Percentiles rank a stretch among this genome's conserved stretches.
These are phyloP conservation scores for Cyclostephanos invisitatus DNA, from an alignment of 108 stramenopile species.

Conservation along the genomic window DNA sequence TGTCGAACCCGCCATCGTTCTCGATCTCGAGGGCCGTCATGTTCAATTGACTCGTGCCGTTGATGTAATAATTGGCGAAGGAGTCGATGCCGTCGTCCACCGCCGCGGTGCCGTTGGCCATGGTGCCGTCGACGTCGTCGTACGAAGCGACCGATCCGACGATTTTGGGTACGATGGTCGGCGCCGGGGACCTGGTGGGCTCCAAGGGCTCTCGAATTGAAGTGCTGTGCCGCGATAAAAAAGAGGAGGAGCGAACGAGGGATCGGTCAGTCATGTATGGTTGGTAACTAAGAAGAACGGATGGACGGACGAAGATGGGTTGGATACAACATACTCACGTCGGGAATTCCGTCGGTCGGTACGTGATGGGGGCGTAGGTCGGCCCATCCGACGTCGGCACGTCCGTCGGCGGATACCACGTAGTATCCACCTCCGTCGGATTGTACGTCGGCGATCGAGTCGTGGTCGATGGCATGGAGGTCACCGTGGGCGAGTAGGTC, in stretches of 20 bases:
- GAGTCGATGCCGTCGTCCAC: not conserved
- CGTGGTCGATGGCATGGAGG: not conserved
- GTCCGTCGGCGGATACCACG: not conserved
- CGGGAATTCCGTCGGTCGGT: not conserved
- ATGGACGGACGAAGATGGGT: no score
- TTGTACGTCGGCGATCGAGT: not conserved
- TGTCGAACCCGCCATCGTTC: not conserved
- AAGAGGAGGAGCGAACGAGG: no score
- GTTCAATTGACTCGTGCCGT: not conserved
- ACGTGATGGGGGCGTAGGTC: slow-evolving; percentile 1
- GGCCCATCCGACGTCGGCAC: not conserved
- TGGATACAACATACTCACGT: not conserved
- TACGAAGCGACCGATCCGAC: not conserved
- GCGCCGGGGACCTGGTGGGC: not conserved
- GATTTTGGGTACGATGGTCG: not conserved
- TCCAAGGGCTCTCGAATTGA: not conserved
- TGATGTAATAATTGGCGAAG: not conserved
- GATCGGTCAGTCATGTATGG: no score
- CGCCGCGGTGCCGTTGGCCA: not conserved
- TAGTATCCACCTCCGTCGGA: not conserved
- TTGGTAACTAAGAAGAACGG: no score
- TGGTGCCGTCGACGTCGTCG: not conserved
- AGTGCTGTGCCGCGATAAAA: not conserved
- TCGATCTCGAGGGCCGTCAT: not conserved
- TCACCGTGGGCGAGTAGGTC: not conserved